phyloP scores from a whole-genome alignment of 768 basidiomycete species.

The Leccinellum rugosiceps region DNA sequence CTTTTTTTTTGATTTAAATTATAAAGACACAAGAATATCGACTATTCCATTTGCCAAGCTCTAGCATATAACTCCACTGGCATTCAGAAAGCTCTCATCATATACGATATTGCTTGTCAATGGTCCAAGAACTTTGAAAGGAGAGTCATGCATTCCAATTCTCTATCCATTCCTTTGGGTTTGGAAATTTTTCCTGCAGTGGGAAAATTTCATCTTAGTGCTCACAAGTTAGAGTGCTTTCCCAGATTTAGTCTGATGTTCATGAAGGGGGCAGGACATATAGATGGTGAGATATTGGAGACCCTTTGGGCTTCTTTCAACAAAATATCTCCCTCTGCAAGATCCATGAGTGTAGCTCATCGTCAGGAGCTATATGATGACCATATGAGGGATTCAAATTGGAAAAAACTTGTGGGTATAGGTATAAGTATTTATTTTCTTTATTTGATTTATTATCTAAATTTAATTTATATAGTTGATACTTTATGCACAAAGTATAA shows the following conservation, averaged over 20 bases:
- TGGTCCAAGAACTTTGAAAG: slow-evolving; percentile 17
- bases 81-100: slow-evolving; percentile 6
- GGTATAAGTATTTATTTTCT: neutral
- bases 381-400: slow-evolving; percentile 2
- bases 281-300: slow-evolving; percentile 36
- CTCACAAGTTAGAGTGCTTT: slow-evolving; percentile 25
- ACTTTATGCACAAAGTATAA: neutral
- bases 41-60: slow-evolving; percentile 25
- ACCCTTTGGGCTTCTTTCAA: slow-evolving; percentile 33
- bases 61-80: slow-evolving; percentile 5
- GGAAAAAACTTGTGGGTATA: neutral
- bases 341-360: slow-evolving; percentile 23
- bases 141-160: neutral
- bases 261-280: slow-evolving; percentile 20
- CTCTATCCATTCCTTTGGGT: neutral
- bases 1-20: neutral
- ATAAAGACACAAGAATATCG: slow-evolving; percentile 28
- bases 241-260: slow-evolving; percentile 21
- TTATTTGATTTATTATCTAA: neutral
- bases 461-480: neutral
- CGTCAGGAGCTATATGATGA: slow-evolving; percentile 19
- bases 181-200: slow-evolving; percentile 16
- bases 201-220: slow-evolving; percentile 32
- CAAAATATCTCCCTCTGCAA: slow-evolving; percentile 19
- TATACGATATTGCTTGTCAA: slow-evolving; percentile 33